A percentile compares a stretch with the other conserved stretches of the same genome.
Conservation (phyloP, 306 rosid species). For the Quercus gilva region DNA sequence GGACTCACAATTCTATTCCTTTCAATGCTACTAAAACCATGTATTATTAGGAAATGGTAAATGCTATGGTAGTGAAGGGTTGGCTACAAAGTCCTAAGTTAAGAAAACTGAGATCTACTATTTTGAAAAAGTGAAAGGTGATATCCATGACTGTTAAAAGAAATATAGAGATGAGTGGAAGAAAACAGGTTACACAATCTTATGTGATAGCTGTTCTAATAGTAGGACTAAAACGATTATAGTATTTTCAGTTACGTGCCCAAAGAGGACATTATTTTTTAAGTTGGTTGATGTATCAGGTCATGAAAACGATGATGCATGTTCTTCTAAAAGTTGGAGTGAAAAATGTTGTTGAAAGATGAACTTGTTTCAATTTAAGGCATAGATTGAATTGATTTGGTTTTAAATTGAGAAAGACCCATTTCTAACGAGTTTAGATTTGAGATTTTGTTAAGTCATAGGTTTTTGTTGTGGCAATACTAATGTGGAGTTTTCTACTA, state of each 20-base stretch:
- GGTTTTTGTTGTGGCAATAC: too few relatives aligned
- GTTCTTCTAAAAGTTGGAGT: slow-evolving; percentile 63
- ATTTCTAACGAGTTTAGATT: too few relatives aligned
- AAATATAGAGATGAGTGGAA: slow-evolving; percentile 63
- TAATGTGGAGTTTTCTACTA: too few relatives aligned
- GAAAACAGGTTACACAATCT: slow-evolving; percentile 61
- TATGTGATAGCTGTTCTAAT: slow-evolving; percentile 60
- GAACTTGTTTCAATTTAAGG: too few relatives aligned
- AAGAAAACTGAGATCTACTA: slow-evolving; percentile 47
- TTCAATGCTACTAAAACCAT: slow-evolving; percentile 58
- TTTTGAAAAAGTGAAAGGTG: slow-evolving; percentile 58
- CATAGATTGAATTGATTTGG: too few relatives aligned
- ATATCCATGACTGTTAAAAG: slow-evolving; percentile 41
- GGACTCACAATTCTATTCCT: slow-evolving; percentile 51
- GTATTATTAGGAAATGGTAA: slow-evolving; percentile 64
- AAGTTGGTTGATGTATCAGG: slow-evolving; percentile 59
- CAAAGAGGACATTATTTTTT: slow-evolving; percentile 51
- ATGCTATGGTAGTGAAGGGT: slow-evolving; percentile 52
- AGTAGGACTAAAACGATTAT: slow-evolving; percentile 35
- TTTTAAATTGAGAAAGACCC: too few relatives aligned
- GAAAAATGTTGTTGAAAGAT: slow-evolving; percentile 62
- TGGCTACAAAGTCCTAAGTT: slow-evolving; percentile 64
- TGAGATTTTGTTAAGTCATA: too few relatives aligned
- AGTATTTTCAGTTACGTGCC: slow-evolving; percentile 52
- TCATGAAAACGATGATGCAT: slow-evolving; percentile 48